Evolutionary conservation across 202 grass and related monocot species (phyloP).

Genomic region (Carex arenaria): DNA sequence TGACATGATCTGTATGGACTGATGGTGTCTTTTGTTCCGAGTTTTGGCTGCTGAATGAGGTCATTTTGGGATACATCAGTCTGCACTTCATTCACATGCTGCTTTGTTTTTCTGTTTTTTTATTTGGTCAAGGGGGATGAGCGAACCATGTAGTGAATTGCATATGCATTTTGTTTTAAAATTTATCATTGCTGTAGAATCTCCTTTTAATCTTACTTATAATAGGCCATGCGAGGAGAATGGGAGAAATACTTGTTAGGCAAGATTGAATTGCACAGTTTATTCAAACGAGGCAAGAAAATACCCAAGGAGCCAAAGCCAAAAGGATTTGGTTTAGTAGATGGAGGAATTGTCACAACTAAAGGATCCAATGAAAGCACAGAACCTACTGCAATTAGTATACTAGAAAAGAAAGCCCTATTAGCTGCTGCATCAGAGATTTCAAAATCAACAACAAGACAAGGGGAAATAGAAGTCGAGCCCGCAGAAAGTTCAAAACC

Average conservation of each 20-base stretch:
- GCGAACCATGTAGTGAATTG: background rate
- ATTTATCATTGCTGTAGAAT: background rate
- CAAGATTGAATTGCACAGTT: conserved; percentile 66
- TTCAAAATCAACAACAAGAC: conserved; percentile 35
- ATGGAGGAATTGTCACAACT: conserved; percentile 50
- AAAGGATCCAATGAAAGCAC: conserved; percentile 49
- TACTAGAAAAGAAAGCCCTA: conserved; percentile 79
- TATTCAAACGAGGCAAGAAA: conserved; percentile 62
- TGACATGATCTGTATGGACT: background rate
- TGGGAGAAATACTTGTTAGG: conserved; percentile 96
- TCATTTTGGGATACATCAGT: background rate
- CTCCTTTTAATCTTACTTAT: conserved; percentile 23
- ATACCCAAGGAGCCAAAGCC: conserved; percentile 74
- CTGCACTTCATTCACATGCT: background rate
- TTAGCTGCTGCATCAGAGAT: conserved; percentile 76
- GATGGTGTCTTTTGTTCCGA: background rate
- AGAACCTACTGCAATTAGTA: conserved; percentile 56
- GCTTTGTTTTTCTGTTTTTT: background rate
- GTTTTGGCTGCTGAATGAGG: background rate
- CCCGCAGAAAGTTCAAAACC: conserved; percentile 34
- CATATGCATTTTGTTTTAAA: conserved; percentile 1
- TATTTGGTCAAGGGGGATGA: background rate
- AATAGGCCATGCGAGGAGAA: conserved; percentile 75
- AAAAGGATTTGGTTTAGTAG: conserved; percentile 90
- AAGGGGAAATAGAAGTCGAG: conserved; percentile 39